Base-by-base conservation (phyloP, 805 yeast species). In the Metschnikowia orientalis region DNA sequence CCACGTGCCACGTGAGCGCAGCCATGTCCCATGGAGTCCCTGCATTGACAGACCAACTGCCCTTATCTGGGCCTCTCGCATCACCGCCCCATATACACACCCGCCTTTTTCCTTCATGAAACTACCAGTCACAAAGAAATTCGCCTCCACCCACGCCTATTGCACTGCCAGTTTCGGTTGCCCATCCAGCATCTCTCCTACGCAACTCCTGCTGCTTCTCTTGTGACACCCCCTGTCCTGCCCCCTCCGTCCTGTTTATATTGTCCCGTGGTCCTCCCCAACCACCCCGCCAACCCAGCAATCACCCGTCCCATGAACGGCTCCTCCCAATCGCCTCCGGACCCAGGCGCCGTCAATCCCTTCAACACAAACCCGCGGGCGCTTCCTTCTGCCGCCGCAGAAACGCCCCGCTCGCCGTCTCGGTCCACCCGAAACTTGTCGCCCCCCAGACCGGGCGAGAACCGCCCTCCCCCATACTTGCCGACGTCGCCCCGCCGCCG, bases 401-500 rank as follows among this genome's bases (percentile, higher is more conserved):
- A 63, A 36, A 66, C 72, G 1, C 72, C 72, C 3, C 39, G 53
- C 8, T 63, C 70, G 18, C 71, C 72, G 4, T 57, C 69, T 4
- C 49, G 69, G 29, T 62, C 69, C 18, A 66, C 71, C 1, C 44
- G 67, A 12, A 48, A 42, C 21, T 38, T 59, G 17, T 63, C 63
- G 14, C 68, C 69, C 5, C 69, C 71, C 4, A 51, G 50, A 30
- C 51, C 61, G 2, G 54, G 54, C 29, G 67, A 60, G 8, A 32
- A 18, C 18, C 16, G 27, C 46, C 42, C 17, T 14, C 34, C 47
- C 2, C 28, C 35, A 11, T 50, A 19, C 26, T 51, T 31, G 47
- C 25, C 63, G 14, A 58, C 72, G 8, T 66, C 69, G 3, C 75
- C 78, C 1, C 68, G 77, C 17, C 56, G 78, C 50, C 56, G 79